Evolutionary conservation across 2,329 filamentous ascomycete genomes (phyloP).

Genomic region (Ramichloridium luteum): DNA sequence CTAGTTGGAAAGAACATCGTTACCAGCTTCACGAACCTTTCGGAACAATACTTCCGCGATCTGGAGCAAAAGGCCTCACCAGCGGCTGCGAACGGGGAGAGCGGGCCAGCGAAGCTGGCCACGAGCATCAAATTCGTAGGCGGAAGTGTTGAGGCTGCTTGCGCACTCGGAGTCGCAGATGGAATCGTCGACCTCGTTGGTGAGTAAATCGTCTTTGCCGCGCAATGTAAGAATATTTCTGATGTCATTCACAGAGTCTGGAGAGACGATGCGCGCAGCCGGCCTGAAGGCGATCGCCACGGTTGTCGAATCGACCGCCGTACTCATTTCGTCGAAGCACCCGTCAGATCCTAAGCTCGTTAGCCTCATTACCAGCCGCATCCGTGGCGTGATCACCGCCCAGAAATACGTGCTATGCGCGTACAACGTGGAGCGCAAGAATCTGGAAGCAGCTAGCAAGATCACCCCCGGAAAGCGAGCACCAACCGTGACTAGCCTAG

Average conservation of each 20-base stretch:
- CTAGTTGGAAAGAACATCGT: constrained; percentile 87
- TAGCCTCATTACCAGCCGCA: constrained; percentile 72
- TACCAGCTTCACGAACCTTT: constrained; percentile 83
- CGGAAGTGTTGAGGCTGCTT: constrained; percentile 93
- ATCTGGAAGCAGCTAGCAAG: constrained; percentile 53
- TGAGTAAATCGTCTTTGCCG: constrained; percentile 36
- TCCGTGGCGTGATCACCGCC: constrained; percentile 87
- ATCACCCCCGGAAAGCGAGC: constrained; percentile 92
- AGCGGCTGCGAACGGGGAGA: constrained; percentile 24
- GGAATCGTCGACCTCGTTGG: constrained; percentile 96
- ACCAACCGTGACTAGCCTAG: constrained; percentile 78
- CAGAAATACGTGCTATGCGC: constrained; percentile 91
- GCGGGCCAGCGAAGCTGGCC: constrained; percentile 45
- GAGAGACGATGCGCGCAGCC: constrained; percentile 94
- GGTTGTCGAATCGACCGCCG: constrained; percentile 73
- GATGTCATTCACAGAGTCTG: constrained; percentile 57
- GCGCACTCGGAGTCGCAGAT: constrained; percentile 87
- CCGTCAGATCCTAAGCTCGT: constrained; percentile 71
- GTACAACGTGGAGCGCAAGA: constrained; percentile 74
- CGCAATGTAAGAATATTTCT: not conserved
- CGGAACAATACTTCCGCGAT: constrained; percentile 69
- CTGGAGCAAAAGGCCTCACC: constrained; percentile 48
- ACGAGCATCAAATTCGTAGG: constrained; percentile 92
- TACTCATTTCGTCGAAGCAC: constrained; percentile 81
- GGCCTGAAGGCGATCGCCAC: constrained; percentile 91